Percentiles rank a stretch among this genome's conserved stretches.
Evolutionary conservation across 192 early-diverging fungal species (phyloP).

Genomic region (Cetraspora pellucida): DNA sequence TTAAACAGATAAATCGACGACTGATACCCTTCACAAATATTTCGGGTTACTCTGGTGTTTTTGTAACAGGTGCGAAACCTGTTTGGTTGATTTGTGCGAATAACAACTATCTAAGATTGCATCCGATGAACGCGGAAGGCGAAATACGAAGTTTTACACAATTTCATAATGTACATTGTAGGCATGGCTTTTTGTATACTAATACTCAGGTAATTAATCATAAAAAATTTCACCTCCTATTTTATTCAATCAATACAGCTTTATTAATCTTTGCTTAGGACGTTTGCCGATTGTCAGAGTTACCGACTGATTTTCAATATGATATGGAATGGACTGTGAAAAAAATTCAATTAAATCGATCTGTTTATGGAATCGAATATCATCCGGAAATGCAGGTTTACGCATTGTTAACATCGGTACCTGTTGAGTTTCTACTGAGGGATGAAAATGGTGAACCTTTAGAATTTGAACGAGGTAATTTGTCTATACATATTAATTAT

Average conservation of each 20-base stretch:
- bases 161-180: constrained; percentile 77
- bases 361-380: constrained; percentile 77
- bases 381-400: constrained; percentile 85
- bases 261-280: constrained; percentile 50
- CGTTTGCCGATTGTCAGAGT: constrained; percentile 60
- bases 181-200: constrained; percentile 74
- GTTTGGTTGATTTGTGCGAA: constrained; percentile 73
- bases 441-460: constrained; percentile 66
- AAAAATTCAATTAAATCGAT: constrained; percentile 67
- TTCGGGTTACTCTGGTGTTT: constrained; percentile 70
- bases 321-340: constrained; percentile 77
- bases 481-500: neutral
- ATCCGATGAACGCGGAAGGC: constrained; percentile 74
- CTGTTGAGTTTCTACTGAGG: constrained; percentile 66
- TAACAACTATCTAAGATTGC: constrained; percentile 63
- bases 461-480: constrained; percentile 39
- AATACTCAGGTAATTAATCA: constrained; percentile 60
- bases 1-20: constrained; percentile 31
- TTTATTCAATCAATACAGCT: neutral
- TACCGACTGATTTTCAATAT: constrained; percentile 70
- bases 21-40: constrained; percentile 57
- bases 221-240: neutral
- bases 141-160: constrained; percentile 68
- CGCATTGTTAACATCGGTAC: constrained; percentile 70
- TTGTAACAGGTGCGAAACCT: constrained; percentile 71